Percentiles rank a stretch among this genome's conserved stretches.
These are phyloP conservation scores for Solanum lignicaule DNA, from an alignment of 257 asterid genomes.

Conservation along the genomic window DNA sequence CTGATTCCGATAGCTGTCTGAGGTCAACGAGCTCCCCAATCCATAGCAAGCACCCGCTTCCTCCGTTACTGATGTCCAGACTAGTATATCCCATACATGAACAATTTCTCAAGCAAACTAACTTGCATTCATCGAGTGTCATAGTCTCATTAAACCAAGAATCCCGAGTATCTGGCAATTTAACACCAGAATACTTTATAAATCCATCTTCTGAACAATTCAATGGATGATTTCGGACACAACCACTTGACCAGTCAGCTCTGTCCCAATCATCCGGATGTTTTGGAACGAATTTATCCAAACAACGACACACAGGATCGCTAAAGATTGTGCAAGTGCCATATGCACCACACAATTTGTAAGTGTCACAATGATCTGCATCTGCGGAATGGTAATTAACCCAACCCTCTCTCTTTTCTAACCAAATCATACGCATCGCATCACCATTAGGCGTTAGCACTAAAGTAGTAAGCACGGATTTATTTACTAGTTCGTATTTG, in stretches of 20 bases:
- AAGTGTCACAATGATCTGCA: conserved; percentile 11
- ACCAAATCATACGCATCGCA: neutral
- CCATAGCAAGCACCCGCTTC: conserved; percentile 21
- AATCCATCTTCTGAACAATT: conserved; percentile 14
- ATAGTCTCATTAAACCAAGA: conserved; percentile 13
- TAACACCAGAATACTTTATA: conserved; percentile 8
- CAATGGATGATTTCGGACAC: conserved; percentile 10
- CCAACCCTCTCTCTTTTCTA: conserved; percentile 1
- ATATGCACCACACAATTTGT: conserved; percentile 16
- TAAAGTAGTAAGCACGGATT: neutral
- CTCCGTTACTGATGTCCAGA: conserved; percentile 10
- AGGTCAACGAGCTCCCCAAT: conserved; percentile 20
- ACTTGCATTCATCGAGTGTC: conserved; percentile 16
- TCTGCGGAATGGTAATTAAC: neutral
- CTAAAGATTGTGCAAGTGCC: conserved; percentile 8
- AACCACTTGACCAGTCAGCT: conserved; percentile 19
- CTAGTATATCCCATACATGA: conserved; percentile 24
- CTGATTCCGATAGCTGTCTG: conserved; percentile 7
- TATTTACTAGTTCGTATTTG: neutral
- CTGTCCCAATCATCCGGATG: conserved; percentile 10
- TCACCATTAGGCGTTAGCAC: neutral
- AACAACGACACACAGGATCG: conserved; percentile 20
- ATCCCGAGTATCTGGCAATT: conserved; percentile 16
- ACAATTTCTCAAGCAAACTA: conserved; percentile 17
- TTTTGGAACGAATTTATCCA: conserved; percentile 12